Evolutionary conservation across 2,329 filamentous ascomycete species (phyloP), one percentile per base, ranked within the genome.

Genomic region (Coniochaeta pulveracea): DNA sequence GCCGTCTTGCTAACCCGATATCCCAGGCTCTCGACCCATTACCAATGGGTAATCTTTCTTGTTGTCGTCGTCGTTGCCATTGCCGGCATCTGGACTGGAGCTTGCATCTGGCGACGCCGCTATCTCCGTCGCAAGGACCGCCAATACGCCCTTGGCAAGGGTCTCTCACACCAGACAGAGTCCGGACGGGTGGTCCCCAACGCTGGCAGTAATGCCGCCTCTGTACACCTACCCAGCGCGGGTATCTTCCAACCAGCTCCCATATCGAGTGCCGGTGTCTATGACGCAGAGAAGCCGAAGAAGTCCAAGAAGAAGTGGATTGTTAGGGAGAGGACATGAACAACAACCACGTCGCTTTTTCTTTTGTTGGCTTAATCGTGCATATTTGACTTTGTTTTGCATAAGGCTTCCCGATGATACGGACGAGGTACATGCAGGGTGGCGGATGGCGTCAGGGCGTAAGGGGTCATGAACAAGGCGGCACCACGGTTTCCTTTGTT

Each of bases 21-120:
- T 27, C 18, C 3, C 4, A 85, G 81, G 80, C 58, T 83, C 32
- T 65, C 69, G 6, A 66, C 62, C 18, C 83, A 89, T 54, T 85
- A 73, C 63, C 69, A 76, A 60, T 93, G 84, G 84, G 72, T 93
- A 28, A 66, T 89, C 40, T 85, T 91, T 68, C 65, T 91, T 34
- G 76, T 85, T 42, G 61, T 89, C 40, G 66, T 93, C 18, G 67
- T 79, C 26, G 61, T 89, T 38, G 78, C 64, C 34, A 81, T 93
- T 40, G 58, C 67, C 10, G 63, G 64, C 37, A 70, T 85, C 47
- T 81, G 79, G 65, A 57, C 80, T 24, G 65, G 72, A 12, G 80
- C 78, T 24, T 73, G 77, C 48, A 71, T 80, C 53, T 74, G 84
- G 58, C 80, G 84, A 43, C 75, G 76, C 37, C 77, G 80, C 43